phyloP scores from a whole-genome alignment of 768 basidiomycete genomes.

The Chlorophyllum brunneum region DNA sequence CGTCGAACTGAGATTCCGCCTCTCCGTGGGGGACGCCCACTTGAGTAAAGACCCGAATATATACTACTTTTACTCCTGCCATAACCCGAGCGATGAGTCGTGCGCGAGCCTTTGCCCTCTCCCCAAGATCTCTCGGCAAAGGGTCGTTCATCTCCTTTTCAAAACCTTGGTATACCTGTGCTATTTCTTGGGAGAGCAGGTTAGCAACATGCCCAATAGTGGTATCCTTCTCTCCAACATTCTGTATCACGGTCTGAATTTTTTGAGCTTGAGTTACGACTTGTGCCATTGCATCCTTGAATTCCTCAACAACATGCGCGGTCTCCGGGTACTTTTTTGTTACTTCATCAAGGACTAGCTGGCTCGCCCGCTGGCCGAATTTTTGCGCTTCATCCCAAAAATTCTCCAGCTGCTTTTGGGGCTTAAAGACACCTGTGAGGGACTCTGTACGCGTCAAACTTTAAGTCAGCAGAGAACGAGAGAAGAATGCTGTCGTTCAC shows the following conservation, averaged over 20 bases:
- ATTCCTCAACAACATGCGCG: background rate
- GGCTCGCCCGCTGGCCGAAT: background rate
- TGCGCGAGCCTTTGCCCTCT: constrained; percentile 7
- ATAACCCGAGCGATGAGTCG: constrained; percentile 1
- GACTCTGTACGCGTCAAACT: background rate
- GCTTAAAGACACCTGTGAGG: background rate
- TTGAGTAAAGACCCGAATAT: background rate
- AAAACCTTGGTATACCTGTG: background rate
- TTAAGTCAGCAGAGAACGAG: too few relatives aligned
- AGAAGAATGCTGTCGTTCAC: too few relatives aligned
- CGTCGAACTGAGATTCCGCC: constrained; percentile 3
- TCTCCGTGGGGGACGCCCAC: constrained; percentile 6
- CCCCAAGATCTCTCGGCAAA: constrained; percentile 9
- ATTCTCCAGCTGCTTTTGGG: background rate
- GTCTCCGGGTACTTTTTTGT: background rate
- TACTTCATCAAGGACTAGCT: background rate
- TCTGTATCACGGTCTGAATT: background rate
- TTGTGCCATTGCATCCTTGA: background rate
- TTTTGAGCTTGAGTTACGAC: constrained; percentile 3
- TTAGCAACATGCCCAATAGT: background rate
- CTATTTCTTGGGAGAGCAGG: background rate
- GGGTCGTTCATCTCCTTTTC: constrained; percentile 12
- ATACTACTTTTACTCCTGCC: constrained; percentile 4
- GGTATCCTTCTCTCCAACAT: background rate
- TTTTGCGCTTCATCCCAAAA: constrained; percentile 4